phyloP scores from a whole-genome alignment of 192 early-diverging fungal species.

The Gigaspora rosea region DNA sequence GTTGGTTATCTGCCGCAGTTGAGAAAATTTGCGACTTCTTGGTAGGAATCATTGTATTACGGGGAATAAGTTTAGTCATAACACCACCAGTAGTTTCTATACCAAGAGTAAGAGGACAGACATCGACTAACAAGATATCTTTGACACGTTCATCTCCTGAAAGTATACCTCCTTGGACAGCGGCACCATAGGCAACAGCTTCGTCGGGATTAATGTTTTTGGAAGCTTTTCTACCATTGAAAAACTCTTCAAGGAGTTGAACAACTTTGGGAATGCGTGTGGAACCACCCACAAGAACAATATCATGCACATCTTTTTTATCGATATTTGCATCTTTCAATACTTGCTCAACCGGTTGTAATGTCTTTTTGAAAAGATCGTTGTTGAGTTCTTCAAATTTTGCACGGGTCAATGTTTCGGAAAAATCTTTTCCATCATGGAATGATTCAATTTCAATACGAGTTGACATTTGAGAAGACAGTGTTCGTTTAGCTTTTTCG shows the following conservation, averaged over 20 bases:
- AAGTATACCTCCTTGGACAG: conserved; percentile 93
- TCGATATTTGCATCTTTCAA: conserved; percentile 85
- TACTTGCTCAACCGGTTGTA: conserved; percentile 92
- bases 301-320: conserved; percentile 90
- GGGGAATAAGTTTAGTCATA: conserved; percentile 93
- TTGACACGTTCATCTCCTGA: conserved; percentile 67
- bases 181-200: conserved; percentile 97
- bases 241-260: conserved; percentile 89
- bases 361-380: conserved; percentile 89
- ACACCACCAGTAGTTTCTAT: conserved; percentile 98
- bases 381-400: conserved; percentile 97
- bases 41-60: conserved; percentile 93
- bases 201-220: conserved; percentile 99
- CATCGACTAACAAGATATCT: conserved; percentile 84
- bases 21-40: conserved; percentile 99
- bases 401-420: conserved; percentile 92
- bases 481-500: conserved; percentile 96
- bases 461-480: conserved; percentile 91
- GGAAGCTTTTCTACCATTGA: conserved; percentile 94
- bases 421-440: conserved; percentile 84
- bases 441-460: conserved; percentile 94
- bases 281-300: conserved; percentile 97
- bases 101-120: conserved; percentile 95
- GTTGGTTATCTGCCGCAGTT: conserved; percentile 96
- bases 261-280: conserved; percentile 98